Base-by-base conservation (phyloP, 2,329 filamentous ascomycete genomes). In the Endoconidiophora polonica region DNA sequence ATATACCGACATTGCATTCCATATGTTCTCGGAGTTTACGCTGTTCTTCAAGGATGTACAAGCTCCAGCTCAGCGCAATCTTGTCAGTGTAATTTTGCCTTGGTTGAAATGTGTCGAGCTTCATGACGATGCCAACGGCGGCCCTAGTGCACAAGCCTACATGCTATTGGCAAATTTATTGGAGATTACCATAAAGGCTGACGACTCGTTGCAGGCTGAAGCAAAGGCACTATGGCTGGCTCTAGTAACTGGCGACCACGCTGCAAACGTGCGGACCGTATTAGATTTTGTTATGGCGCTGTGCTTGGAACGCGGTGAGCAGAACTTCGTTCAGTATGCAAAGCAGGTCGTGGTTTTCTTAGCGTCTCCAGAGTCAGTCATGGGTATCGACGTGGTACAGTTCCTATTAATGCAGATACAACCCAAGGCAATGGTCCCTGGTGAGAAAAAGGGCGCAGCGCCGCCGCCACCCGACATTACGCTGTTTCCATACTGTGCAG, bases 301-400 rank as follows among this genome's bases (percentile, higher is more conserved):
- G 3, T 98, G 91, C 58, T 69, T 98, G 9, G 91, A 98, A 59
- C 80, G 90, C 29, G 80, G 90, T 45, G 93, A 98, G 62, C 91
- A 98, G 59, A 96, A 95, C 58, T 98, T 95, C 63, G 90, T 98
- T 50, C 86, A 95, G 58, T 94, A 93, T 60, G 90, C 90, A 4
- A 98, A 96, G 67, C 91, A 98, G 63, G 91, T 98, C 48, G 87
- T 96, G 14, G 93, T 98, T 0, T 96, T 95, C 62, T 65, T 98
- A 4, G 72, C 69, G 55, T 74, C 36, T 41, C 61, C 88, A 2
- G 88, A 88, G 0, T 33, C 29, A 12, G 29, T 12, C 29, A 33
- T 12, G 29, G 29, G 29, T 33, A 81, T 85, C 44, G 93, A 94
- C 59, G 88, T 98, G 2, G 81, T 98, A 9, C 91, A 98, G 56